These are phyloP conservation scores for Hygrophoropsis aurantiaca DNA, from an alignment of 768 basidiomycete genomes.

Conservation along the genomic window DNA sequence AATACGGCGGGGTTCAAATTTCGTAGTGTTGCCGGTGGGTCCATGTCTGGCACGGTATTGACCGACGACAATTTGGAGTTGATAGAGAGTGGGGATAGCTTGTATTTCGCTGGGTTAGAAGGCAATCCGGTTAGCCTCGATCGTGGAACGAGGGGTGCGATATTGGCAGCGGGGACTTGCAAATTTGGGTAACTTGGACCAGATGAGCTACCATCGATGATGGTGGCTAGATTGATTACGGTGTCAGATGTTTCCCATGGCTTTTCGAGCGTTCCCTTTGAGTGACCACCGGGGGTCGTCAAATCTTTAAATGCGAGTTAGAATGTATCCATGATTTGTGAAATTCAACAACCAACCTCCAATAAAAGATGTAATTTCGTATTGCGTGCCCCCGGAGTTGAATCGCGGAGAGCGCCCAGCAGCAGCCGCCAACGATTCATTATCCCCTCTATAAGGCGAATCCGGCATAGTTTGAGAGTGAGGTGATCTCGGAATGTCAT, in stretches of 20 bases:
- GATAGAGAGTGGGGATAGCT: not conserved
- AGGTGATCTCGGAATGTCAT: conserved; percentile 18
- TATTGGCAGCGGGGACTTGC: not conserved
- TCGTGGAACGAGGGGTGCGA: not conserved
- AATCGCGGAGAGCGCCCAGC: conserved; percentile 21
- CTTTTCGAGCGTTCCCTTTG: conserved; percentile 9
- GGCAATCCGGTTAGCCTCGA: not conserved
- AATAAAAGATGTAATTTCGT: conserved; percentile 77
- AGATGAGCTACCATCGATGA: not conserved
- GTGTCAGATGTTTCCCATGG: conserved; percentile 6
- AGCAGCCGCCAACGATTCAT: conserved; percentile 8
- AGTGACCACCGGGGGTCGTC: conserved; percentile 24
- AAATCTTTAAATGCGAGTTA: conserved; percentile 25
- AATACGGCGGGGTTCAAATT: conserved; percentile 3
- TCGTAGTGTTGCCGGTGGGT: not conserved
- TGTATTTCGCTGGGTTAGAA: not conserved
- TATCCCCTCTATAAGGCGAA: conserved; percentile 15
- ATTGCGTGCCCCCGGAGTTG: conserved; percentile 53
- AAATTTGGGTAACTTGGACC: conserved; percentile 1
- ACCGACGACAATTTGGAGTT: not conserved
- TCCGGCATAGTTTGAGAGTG: conserved; percentile 14
- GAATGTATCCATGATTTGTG: not conserved
- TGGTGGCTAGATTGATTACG: not conserved
- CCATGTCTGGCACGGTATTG: conserved; percentile 1
- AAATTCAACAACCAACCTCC: conserved; percentile 35